Evolutionary conservation across 2,329 filamentous ascomycete genomes (phyloP).

Genomic region (Fusarium torreyae): DNA sequence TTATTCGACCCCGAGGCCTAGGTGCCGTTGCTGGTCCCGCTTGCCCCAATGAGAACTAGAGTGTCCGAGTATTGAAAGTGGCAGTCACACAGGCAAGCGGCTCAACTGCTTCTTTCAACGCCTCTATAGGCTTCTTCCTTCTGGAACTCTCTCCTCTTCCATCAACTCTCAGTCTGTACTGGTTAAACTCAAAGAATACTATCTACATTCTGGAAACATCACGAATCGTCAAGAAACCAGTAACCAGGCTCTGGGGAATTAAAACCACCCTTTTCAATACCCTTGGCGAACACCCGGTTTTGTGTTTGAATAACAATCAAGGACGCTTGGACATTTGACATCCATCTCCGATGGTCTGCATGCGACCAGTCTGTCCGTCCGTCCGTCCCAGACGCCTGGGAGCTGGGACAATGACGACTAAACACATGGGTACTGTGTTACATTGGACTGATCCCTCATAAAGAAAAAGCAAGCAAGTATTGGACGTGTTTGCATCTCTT

Average conservation of each 20-base stretch:
- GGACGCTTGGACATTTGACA: constrained; percentile 16
- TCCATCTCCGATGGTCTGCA: constrained; percentile 31
- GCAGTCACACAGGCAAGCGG: constrained; percentile 13
- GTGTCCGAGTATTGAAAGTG: background rate
- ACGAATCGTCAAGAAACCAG: constrained; percentile 14
- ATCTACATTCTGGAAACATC: constrained; percentile 1
- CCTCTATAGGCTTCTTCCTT: constrained; percentile 15
- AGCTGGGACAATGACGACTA: constrained; percentile 14
- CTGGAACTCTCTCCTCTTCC: constrained; percentile 8
- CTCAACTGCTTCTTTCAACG: constrained; percentile 16
- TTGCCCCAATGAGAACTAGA: constrained; percentile 16
- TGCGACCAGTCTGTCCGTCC: constrained; percentile 18
- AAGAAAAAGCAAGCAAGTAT: constrained; percentile 22
- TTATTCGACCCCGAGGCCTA: no score
- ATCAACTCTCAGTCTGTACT: background rate
- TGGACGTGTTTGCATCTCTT: constrained; percentile 17
- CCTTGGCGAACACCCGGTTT: constrained; percentile 14
- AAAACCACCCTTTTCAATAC: constrained; percentile 6
- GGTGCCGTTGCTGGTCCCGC: constrained; percentile 1
- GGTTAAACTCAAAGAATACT: background rate
- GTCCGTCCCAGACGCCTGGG: constrained; percentile 26
- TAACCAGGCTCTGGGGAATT: constrained; percentile 20
- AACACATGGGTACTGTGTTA: constrained; percentile 1
- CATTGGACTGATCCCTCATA: constrained; percentile 1
- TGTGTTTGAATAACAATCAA: constrained; percentile 17